Evolutionary conservation across 495 filamentous ascomycete species (phyloP), one percentile per base, ranked within the genome.

Genomic region (Neurospora africana): DNA sequence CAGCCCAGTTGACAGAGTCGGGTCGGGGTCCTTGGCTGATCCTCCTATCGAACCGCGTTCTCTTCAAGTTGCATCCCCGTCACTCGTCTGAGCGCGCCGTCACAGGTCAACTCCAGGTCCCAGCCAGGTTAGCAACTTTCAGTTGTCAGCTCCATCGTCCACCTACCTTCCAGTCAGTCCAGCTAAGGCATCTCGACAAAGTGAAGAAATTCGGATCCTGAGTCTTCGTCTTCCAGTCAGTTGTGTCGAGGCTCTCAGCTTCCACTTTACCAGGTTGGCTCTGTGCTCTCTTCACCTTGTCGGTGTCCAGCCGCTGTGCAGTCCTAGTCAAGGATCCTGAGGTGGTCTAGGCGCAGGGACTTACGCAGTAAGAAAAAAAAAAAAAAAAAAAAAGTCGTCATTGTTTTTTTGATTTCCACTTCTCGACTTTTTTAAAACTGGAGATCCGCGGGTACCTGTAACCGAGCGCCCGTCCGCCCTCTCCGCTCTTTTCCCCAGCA

Each of bases 331-430:
- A 61, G 53, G 53, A 61, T 61, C 27, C 3, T 44, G 41, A 23
- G 38, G 23, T 41, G 41, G 38, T 30, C 37, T 38, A 38, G 37
- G 27, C 39, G 37, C 69, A 47, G 53, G 53, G 53, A 4, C 73
- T 65, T 36, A 69, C n/a, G n/a, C n/a, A n/a, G n/a, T n/a, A 68
- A 69, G 5, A 72, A 65, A 71, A 73, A 72, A 37, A 37, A 37
- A 70, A 72, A 72, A 72, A 72, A 73, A 72, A 73, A 74, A 75
- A 74, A 70, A 65, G 43, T 73, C 72, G 72, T 75, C 74, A 76
- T 73, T 74, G 68, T 73, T 72, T 30, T 53, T 58, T 33, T 61
- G 30, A 30, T 30, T 61, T 17, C 53, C 53, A 61, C 53, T 44
- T 30, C 6, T 61, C 53, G 53, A 61, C 19, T 70, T 53, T 70